Conservation (phyloP, 2,329 filamentous ascomycete species). For the Dactylella cylindrospora region DNA sequence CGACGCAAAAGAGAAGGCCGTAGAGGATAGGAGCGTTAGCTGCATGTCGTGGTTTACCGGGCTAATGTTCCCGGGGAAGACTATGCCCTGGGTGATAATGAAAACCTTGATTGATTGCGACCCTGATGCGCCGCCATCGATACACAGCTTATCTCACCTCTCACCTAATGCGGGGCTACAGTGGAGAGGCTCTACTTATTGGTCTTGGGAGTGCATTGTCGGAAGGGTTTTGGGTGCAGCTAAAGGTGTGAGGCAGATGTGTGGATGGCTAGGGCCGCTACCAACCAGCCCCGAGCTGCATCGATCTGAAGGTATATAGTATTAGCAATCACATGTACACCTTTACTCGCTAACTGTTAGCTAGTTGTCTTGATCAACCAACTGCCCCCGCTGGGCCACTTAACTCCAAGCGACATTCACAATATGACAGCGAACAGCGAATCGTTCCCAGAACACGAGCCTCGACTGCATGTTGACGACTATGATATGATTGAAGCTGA, state of each 20-base stretch:
- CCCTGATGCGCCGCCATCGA: slow-evolving; percentile 65
- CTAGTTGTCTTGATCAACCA: slow-evolving; percentile 67
- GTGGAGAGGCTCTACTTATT: slow-evolving; percentile 76
- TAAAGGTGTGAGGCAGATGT: slow-evolving; percentile 69
- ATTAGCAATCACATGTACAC: background rate
- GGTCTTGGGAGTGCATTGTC: slow-evolving; percentile 70
- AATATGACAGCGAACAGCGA: slow-evolving; percentile 69
- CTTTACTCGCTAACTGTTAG: slow-evolving; percentile 2
- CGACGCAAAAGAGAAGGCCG: slow-evolving; percentile 55
- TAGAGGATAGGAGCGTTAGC: slow-evolving; percentile 67
- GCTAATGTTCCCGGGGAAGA: slow-evolving; percentile 68
- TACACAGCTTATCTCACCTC: slow-evolving; percentile 68
- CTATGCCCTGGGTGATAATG: slow-evolving; percentile 75
- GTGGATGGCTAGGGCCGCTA: slow-evolving; percentile 73
- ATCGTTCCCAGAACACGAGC: slow-evolving; percentile 63
- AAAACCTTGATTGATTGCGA: slow-evolving; percentile 75
- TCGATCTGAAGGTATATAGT: slow-evolving; percentile 59
- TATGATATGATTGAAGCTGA: slow-evolving; percentile 65
- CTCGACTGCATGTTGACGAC: slow-evolving; percentile 65
- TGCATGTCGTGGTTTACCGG: slow-evolving; percentile 77
- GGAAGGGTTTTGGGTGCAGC: slow-evolving; percentile 69
- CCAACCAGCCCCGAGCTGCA: slow-evolving; percentile 67
- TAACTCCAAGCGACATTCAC: slow-evolving; percentile 63
- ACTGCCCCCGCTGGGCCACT: slow-evolving; percentile 57
- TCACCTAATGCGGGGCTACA: slow-evolving; percentile 72